A percentile compares a stretch with the other conserved stretches of the same genome.
These are phyloP conservation scores for Calvatia gigantea DNA, from an alignment of 768 basidiomycete species.

Conservation along the genomic window DNA sequence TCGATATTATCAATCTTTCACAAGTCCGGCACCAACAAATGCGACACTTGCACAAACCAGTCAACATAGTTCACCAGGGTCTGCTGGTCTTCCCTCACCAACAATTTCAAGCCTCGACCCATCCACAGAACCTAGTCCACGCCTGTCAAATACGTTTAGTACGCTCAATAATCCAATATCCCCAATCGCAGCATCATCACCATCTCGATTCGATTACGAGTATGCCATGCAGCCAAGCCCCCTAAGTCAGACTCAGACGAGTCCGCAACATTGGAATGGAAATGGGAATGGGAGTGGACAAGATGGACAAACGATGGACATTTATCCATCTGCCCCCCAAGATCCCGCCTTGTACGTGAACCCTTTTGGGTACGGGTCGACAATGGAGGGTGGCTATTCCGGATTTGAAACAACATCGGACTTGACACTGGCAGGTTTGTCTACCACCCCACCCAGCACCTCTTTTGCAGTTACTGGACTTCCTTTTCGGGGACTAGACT, in stretches of 20 bases:
- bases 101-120: constrained; percentile 47
- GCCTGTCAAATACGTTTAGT: constrained; percentile 41
- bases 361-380: constrained; percentile 38
- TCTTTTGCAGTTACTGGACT: constrained; percentile 68
- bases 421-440: constrained; percentile 39
- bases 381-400: constrained; percentile 38
- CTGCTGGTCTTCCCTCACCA: constrained; percentile 70
- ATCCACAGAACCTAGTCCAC: constrained; percentile 49
- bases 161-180: constrained; percentile 48
- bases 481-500: constrained; percentile 85
- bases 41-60: constrained; percentile 36
- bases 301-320: constrained; percentile 28
- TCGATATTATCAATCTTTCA: constrained; percentile 51
- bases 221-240: constrained; percentile 38
- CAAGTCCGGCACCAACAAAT: constrained; percentile 43
- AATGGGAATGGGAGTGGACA: constrained; percentile 32
- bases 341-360: constrained; percentile 44
- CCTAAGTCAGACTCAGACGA: constrained; percentile 36
- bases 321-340: constrained; percentile 38
- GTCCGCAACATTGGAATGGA: constrained; percentile 42
- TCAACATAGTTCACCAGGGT: constrained; percentile 74
- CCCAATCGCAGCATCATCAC: constrained; percentile 47
- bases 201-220: constrained; percentile 57
- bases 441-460: constrained; percentile 58
- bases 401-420: constrained; percentile 38